Evolutionary conservation across 306 rosid species (phyloP), one percentile per base, ranked within the genome.

Genomic region (Vigna unguiculata): DNA sequence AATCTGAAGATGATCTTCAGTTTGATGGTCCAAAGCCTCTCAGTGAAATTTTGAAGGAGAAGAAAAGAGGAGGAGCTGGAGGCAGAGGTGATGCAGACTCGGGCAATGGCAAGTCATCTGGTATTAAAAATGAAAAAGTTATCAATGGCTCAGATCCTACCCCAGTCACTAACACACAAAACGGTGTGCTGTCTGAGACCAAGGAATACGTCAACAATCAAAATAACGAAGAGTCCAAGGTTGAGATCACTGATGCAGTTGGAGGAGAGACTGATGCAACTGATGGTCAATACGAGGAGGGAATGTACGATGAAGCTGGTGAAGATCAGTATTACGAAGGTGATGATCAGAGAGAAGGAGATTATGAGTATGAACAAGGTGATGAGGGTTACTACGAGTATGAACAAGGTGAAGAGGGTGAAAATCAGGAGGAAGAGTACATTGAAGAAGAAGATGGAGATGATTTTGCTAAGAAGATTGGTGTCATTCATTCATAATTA

Each of bases 391-490:
- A 89, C 34, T 92, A 94, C 41, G 85, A 70, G 2, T 88, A 82
- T 25, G 85, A 82, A 17, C 85, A 76, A 66, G 85, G 72, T 6
- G 97, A 90, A 0, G 90, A 82, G 76, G 96, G 92, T 25, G 97
- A 93, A 64, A 89, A 87, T 70, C 87, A 78, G 32, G 94, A 86
- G 71, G 91, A 77, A 81, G 97, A 87, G 49, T 94, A 85, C 81
- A 38, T 85, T 59, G 97, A 94, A 4, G 98, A 89, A 7, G 98
- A 89, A 74, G 77, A 57, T 2, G 97, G 89, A 55, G 97, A 94
- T 83, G 98, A 94, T 84, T 91, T 94, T 69, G 98, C 97, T 14
- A 94, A 94, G 91, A 94, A 92, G 88, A 94, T 92, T 34, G 98
- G 98, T 21, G 97, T 88, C n/a, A 16, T 90, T 82, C 79, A 84